These are phyloP conservation scores for Chlorella sp. DNA, from an alignment of 139 green algal species.

Conservation along the genomic window DNA sequence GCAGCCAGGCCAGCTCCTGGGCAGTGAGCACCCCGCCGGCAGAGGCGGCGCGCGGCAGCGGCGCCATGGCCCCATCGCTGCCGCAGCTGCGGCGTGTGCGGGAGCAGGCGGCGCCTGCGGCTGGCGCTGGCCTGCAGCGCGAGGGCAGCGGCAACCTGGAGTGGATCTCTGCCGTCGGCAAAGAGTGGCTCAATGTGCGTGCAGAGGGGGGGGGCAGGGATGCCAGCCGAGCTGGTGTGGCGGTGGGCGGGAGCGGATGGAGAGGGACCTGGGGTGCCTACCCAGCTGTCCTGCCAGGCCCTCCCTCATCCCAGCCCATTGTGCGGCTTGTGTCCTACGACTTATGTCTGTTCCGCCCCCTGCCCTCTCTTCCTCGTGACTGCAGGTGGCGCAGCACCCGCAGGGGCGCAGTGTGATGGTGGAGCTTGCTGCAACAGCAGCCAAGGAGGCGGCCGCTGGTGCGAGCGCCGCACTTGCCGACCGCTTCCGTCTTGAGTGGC, in stretches of 20 bases:
- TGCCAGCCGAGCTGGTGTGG: background rate
- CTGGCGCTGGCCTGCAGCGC: background rate
- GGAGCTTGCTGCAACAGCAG: constrained; percentile 19
- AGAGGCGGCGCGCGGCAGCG: background rate
- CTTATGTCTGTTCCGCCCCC: background rate
- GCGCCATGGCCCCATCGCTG: background rate
- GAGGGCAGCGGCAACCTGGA: constrained; percentile 31
- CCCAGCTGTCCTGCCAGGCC: too few species aligned
- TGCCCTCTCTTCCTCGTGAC: background rate
- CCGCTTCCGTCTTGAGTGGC: background rate
- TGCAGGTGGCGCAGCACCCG: constrained; percentile 41
- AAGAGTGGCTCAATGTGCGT: constrained; percentile 40
- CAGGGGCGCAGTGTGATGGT: constrained; percentile 34
- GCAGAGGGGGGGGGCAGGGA: background rate
- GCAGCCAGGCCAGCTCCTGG: background rate
- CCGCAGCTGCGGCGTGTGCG: constrained; percentile 28
- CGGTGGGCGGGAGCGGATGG: too few species aligned
- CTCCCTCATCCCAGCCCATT: background rate
- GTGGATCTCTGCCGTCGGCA: constrained; percentile 37
- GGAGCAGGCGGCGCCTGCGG: background rate
- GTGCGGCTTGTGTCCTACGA: background rate
- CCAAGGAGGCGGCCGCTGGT: constrained; percentile 24
- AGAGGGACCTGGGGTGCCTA: too few species aligned
- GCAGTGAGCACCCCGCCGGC: constrained; percentile 3
- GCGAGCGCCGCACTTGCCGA: constrained; percentile 13